Evolutionary conservation across 306 rosid genomes (phyloP), one percentile per base, ranked within the genome.

Genomic region (Phaseolus lunatus): DNA sequence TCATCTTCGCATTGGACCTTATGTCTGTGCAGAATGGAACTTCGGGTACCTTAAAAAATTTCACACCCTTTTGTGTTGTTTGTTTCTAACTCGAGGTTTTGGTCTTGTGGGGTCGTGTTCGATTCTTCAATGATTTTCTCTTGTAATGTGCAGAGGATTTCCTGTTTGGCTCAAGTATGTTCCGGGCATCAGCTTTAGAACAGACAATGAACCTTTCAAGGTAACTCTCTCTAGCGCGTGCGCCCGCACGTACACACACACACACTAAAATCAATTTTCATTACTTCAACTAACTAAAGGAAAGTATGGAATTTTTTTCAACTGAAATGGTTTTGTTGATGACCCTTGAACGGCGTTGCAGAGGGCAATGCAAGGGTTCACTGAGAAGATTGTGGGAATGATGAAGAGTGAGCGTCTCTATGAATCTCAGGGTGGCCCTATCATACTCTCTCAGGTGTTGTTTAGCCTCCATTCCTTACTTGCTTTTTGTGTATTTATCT

Each of bases 11-110:
- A 89, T 96, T 87, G 99, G 99, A 84, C 99, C 99, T 81, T 96
- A 96, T 80, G 97, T 96, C 78, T 96, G 99, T 85, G 99, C 98
- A 13, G 99, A 96, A 76, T 96, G 99, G 99, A 96, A 96, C 85
- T 92, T 92, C 45, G 99, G 99, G 99, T 96, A 96, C 75, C 57
- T 59, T 27, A 0, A 57, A 0, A 57, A 62, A 44, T 66, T 49
- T 67, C 78, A 44, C 11, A 56, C 37, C 24, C 19, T 81, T 74
- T 18, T 77, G 19, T 63, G 3, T 3, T 62, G 26, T 63, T 33
- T 33, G 9, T n/a, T 81, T 74, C 2, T 81, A 9, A 22, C 29
- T 19, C 20, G 49, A 14, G 56, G 18, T 77, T 84, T 71, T 24
- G 20, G 20, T 49, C 12, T 62, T 53, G 10, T 61, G 20, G 72